Percentiles rank a stretch among this genome's conserved stretches.
Conservation (phyloP, 495 filamentous ascomycete genomes). For the Penicillium silybi region DNA sequence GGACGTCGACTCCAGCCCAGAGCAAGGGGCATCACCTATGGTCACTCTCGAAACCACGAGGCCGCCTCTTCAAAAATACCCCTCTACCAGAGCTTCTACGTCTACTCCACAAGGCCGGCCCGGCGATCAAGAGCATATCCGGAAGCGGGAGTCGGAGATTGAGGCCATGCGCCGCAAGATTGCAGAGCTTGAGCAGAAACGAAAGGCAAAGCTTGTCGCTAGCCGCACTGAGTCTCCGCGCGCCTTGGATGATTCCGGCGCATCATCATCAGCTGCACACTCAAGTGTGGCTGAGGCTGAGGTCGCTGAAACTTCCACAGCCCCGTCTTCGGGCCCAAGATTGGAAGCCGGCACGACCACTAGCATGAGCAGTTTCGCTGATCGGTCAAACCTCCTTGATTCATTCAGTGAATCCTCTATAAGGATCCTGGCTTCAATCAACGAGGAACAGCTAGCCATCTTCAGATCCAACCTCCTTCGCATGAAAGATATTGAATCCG, state of each 20-base stretch:
- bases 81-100: conserved; percentile 18
- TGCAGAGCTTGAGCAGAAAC: conserved; percentile 68
- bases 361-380: neutral
- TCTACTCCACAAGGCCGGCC: conserved; percentile 37
- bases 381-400: conserved; percentile 5
- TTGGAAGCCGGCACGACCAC: neutral
- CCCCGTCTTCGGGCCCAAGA: neutral
- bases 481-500: conserved; percentile 53
- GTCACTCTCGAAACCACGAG: neutral
- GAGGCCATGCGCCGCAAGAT: conserved; percentile 71
- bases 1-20: conserved; percentile 27
- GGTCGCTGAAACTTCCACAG: conserved; percentile 2
- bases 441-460: conserved; percentile 19
- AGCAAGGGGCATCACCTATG: conserved; percentile 1
- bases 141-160: conserved; percentile 64
- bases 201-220: conserved; percentile 50
- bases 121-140: conserved; percentile 54
- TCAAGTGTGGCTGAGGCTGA: conserved; percentile 11
- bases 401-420: conserved; percentile 12
- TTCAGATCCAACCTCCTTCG: conserved; percentile 37
- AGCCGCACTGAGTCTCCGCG: conserved; percentile 36
- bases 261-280: conserved; percentile 16
- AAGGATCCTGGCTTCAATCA: conserved; percentile 10
- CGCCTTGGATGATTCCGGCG: conserved; percentile 13
- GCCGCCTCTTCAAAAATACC: conserved; percentile 8